Conservation (phyloP, 163 green algal genomes). For the Smithsoniella earleae region DNA sequence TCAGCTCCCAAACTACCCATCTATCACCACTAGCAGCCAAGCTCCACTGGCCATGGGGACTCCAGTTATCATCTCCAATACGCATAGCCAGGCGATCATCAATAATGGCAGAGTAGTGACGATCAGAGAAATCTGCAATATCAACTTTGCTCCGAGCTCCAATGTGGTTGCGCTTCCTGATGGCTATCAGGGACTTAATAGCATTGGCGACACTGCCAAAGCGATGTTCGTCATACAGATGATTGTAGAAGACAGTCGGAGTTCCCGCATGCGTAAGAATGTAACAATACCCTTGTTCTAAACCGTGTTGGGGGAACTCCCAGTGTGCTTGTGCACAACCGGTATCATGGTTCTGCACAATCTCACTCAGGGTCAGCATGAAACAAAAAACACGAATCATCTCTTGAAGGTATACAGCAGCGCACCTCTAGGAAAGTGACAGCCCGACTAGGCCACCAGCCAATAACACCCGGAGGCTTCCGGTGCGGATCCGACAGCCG, state of each 20-base stretch:
- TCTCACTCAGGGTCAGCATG: background rate
- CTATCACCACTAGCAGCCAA: background rate
- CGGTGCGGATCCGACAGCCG: conserved; percentile 62
- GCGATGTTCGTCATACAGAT: conserved; percentile 30
- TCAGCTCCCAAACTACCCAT: conserved; percentile 16
- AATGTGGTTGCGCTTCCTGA: conserved; percentile 29
- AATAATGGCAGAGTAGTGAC: conserved; percentile 74
- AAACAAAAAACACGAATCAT: background rate
- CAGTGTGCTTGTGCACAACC: conserved; percentile 48
- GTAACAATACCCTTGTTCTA: conserved; percentile 55
- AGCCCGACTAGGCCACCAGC: conserved; percentile 70
- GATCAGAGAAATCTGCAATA: conserved; percentile 55
- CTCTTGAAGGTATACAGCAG: background rate
- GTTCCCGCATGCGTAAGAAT: conserved; percentile 59
- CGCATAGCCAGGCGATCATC: conserved; percentile 63
- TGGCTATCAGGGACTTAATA: conserved; percentile 25
- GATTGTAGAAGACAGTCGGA: conserved; percentile 43
- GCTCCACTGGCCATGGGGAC: background rate
- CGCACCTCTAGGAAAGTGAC: conserved; percentile 53
- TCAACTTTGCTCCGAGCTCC: conserved; percentile 32
- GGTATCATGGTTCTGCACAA: conserved; percentile 58
- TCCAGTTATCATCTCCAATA: conserved; percentile 8
- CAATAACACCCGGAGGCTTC: conserved; percentile 74
- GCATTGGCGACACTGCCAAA: background rate
- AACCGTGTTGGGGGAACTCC: conserved; percentile 48